Evolutionary conservation across 176 grass and related monocot species (phyloP).

Genomic region (barley (Hordeum vulgare)): MorexV3_pseudomolecules_assembly NC_058520.1:590338398-590338897

Average conservation of each 20-base stretch:
- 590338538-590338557: slow-evolving; percentile 34
- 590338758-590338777: neutral
- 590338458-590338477: neutral
- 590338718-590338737: neutral
- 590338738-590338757: neutral
- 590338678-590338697: neutral
- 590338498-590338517: slow-evolving; percentile 22
- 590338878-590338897: neutral
- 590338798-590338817: no score
- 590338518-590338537: slow-evolving; percentile 6
- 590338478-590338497: neutral
- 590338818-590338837: no score
- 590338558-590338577: slow-evolving; percentile 20
- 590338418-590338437: slow-evolving; percentile 12
- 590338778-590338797: no score
- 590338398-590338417: slow-evolving; percentile 18
- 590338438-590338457: slow-evolving; percentile 5
- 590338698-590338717: neutral
- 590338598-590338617: slow-evolving; percentile 22
- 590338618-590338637: slow-evolving; percentile 30
- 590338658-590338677: neutral
- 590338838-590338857: neutral
- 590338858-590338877: neutral
- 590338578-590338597: slow-evolving; percentile 18
- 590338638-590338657: slow-evolving; percentile 16